phyloP scores from a whole-genome alignment of 208 protist species.

The Tritrichomonas foetus region DNA sequence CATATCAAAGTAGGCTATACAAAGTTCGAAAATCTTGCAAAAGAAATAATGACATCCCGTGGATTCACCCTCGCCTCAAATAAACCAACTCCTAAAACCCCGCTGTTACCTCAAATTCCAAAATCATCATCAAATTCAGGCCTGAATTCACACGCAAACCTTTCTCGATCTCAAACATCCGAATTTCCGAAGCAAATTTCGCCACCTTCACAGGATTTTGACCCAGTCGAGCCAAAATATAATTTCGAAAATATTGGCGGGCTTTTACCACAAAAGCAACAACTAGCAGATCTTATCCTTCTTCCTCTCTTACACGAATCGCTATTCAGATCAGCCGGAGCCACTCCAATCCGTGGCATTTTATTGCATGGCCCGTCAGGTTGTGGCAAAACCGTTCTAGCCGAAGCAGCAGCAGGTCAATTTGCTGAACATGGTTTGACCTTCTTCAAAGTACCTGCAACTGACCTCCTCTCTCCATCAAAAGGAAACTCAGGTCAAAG shows the following conservation, averaged over 20 bases:
- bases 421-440: background rate
- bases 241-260: background rate
- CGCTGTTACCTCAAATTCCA: background rate
- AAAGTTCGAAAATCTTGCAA: background rate
- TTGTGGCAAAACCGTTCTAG: slow-evolving; percentile 44
- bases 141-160: background rate
- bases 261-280: background rate
- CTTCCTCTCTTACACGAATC: background rate
- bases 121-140: too few species aligned
- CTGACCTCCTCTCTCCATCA: background rate
- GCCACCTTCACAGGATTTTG: background rate
- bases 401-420: slow-evolving; percentile 14
- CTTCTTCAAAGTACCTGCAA: background rate
- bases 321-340: background rate
- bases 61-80: background rate
- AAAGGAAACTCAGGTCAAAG: background rate
- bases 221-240: background rate
- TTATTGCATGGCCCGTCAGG: slow-evolving; percentile 45
- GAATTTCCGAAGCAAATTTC: background rate
- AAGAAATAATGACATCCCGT: background rate
- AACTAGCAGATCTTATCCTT: background rate
- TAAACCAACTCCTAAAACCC: background rate
- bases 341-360: background rate
- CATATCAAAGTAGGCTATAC: background rate
- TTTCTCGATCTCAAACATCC: too few species aligned